These are phyloP conservation scores for Puccinia coronata DNA, from an alignment of 1,284 basidiomycete genomes.

Conservation along the genomic window DNA sequence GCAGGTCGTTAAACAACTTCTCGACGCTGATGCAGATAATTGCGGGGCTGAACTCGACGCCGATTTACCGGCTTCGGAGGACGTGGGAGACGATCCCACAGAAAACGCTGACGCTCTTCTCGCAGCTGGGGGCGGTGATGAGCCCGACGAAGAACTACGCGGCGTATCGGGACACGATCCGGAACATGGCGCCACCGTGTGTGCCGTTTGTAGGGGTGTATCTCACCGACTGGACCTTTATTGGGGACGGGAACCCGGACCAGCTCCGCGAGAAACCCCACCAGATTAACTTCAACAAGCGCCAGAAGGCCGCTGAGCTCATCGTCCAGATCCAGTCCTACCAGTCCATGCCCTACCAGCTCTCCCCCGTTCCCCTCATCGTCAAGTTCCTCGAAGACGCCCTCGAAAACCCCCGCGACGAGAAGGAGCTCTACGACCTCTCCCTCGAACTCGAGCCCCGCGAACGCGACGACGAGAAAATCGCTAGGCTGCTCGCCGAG, in stretches of 20 bases:
- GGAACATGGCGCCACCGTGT: conserved; percentile 84
- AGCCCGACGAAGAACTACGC: conserved; percentile 90
- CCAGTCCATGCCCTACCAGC: conserved; percentile 87
- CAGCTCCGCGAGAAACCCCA: conserved; percentile 64
- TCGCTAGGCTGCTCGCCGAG: conserved; percentile 64
- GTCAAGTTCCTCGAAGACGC: conserved; percentile 76
- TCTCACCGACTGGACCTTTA: conserved; percentile 91
- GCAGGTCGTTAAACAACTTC: conserved; percentile 86
- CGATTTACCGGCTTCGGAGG: conserved; percentile 84
- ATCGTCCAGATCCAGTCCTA: conserved; percentile 95
- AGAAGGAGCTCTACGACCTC: conserved; percentile 68
- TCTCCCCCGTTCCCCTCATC: conserved; percentile 70
- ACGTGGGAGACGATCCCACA: conserved; percentile 79
- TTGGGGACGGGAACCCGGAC: conserved; percentile 97
- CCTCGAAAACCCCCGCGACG: conserved; percentile 65
- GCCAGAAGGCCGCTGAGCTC: conserved; percentile 87
- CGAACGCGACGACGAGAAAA: conserved; percentile 89
- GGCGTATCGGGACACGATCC: conserved; percentile 82
- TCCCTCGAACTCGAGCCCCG: conserved; percentile 85
- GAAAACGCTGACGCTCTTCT: conserved; percentile 60
- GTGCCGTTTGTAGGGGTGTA: conserved; percentile 99
- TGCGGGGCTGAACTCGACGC: conserved; percentile 90
- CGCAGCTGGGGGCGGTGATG: conserved; percentile 77
- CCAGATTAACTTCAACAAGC: conserved; percentile 94
- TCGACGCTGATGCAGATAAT: conserved; percentile 94